phyloP scores from a whole-genome alignment of 768 basidiomycete genomes.

The Pisolithus albus region DNA sequence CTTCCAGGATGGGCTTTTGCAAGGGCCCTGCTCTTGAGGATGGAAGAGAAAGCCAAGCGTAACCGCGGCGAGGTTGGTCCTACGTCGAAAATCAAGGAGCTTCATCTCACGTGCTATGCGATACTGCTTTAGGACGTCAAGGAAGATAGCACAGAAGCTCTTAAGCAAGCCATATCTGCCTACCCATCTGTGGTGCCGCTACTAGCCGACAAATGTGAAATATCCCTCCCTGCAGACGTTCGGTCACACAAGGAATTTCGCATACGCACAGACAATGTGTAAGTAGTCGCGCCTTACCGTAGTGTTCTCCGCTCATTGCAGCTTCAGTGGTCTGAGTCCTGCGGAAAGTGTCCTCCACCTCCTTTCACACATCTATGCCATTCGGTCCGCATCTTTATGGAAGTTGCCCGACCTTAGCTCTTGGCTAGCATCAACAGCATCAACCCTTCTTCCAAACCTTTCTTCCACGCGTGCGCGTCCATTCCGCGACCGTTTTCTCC shows the following conservation, averaged over 20 bases:
- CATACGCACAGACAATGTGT: constrained; percentile 65
- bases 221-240: constrained; percentile 50
- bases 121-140: constrained; percentile 36
- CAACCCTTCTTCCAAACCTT: constrained; percentile 26
- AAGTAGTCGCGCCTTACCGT: constrained; percentile 13
- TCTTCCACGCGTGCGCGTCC: constrained; percentile 28
- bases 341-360: constrained; percentile 57
- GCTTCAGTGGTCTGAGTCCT: constrained; percentile 29
- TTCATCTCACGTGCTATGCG: neutral
- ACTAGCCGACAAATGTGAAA: constrained; percentile 81
- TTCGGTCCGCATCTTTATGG: constrained; percentile 74
- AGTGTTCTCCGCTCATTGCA: constrained; percentile 7
- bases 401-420: constrained; percentile 55
- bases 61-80: constrained; percentile 33
- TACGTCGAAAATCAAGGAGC: neutral
- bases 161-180: constrained; percentile 63
- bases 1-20: constrained; percentile 79
- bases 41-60: constrained; percentile 39
- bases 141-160: constrained; percentile 54
- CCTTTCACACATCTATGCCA: constrained; percentile 82
- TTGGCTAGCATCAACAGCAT: constrained; percentile 67
- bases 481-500: constrained; percentile 24
- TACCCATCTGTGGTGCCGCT: constrained; percentile 82
- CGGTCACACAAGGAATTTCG: constrained; percentile 57
- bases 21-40: constrained; percentile 59